These are phyloP conservation scores for Didymella glomerata DNA, from an alignment of 2,329 filamentous ascomycete species.

Conservation along the genomic window DNA sequence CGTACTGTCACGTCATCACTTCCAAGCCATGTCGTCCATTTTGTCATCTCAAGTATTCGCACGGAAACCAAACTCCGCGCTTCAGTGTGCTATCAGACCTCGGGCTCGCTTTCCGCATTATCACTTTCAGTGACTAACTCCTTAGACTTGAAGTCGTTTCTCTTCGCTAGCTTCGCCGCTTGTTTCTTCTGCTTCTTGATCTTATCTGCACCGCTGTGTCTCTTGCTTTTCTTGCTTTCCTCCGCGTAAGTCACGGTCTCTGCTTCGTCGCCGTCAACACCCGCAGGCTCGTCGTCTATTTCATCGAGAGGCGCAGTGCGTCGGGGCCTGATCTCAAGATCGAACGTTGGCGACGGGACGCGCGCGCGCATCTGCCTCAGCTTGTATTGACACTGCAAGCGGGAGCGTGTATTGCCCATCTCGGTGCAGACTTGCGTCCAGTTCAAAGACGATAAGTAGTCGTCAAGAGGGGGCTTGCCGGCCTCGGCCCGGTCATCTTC, in stretches of 20 bases:
- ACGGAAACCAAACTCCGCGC: too few relatives aligned
- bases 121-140: constrained; percentile 23
- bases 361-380: constrained; percentile 59
- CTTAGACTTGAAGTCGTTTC: constrained; percentile 18
- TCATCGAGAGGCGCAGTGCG: constrained; percentile 4
- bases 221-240: constrained; percentile 19
- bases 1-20: too few relatives aligned
- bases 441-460: constrained; percentile 64
- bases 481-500: constrained; percentile 36
- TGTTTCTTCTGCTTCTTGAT: constrained; percentile 1
- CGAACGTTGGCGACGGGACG: constrained; percentile 16
- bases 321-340: constrained; percentile 27
- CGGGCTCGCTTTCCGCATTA: constrained; percentile 11
- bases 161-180: background rate
- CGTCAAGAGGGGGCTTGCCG: constrained; percentile 35
- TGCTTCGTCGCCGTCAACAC: background rate
- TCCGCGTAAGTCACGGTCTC: background rate
- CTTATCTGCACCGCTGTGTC: constrained; percentile 6
- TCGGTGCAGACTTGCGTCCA: constrained; percentile 71
- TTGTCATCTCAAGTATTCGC: too few relatives aligned
- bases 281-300: background rate
- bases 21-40: too few relatives aligned
- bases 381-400: constrained; percentile 73
- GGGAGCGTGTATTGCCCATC: constrained; percentile 69
- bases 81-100: too few relatives aligned